Conservation (phyloP, 1,284 basidiomycete species). For the Golubevia pallescens region DNA sequence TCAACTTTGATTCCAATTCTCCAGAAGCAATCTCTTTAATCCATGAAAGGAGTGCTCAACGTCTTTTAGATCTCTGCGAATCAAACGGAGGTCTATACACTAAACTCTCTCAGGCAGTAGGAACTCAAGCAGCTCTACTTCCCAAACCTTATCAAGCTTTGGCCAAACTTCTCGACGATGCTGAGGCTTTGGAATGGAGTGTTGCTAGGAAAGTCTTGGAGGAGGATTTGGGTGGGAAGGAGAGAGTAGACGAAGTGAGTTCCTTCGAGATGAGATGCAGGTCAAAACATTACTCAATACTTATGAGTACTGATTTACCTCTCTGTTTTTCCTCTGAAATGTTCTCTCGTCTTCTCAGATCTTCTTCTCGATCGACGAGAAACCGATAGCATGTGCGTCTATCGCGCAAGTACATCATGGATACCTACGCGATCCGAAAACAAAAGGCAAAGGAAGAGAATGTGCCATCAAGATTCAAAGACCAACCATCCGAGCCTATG, state of each 20-base stretch:
- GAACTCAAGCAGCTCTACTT: conserved; percentile 38
- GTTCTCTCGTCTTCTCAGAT: too few relatives aligned
- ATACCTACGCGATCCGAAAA: conserved; percentile 11
- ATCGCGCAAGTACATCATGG: conserved; percentile 45
- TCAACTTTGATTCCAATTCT: conserved; percentile 42
- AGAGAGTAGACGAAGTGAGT: conserved; percentile 25
- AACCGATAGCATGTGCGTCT: conserved; percentile 43
- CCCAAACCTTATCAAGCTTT: conserved; percentile 50
- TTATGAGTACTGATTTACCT: not conserved
- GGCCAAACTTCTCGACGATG: conserved; percentile 49
- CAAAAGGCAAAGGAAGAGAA: conserved; percentile 29
- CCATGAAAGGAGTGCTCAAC: conserved; percentile 42
- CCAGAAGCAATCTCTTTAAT: conserved; percentile 28
- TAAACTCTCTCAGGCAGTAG: conserved; percentile 53
- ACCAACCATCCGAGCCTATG: conserved; percentile 44
- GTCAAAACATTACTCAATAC: not conserved
- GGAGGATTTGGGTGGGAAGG: conserved; percentile 26
- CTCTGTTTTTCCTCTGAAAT: too few relatives aligned
- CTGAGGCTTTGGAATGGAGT: conserved; percentile 29
- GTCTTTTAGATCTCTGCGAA: conserved; percentile 45
- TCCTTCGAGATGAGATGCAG: conserved; percentile 1
- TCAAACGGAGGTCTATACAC: conserved; percentile 39
- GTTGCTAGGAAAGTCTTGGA: conserved; percentile 36
- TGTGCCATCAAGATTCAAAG: conserved; percentile 55
- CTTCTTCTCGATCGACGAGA: conserved; percentile 33